These are phyloP conservation scores for Talaromyces albobiverticillius DNA, from an alignment of 2,329 filamentous ascomycete species.

Conservation along the genomic window DNA sequence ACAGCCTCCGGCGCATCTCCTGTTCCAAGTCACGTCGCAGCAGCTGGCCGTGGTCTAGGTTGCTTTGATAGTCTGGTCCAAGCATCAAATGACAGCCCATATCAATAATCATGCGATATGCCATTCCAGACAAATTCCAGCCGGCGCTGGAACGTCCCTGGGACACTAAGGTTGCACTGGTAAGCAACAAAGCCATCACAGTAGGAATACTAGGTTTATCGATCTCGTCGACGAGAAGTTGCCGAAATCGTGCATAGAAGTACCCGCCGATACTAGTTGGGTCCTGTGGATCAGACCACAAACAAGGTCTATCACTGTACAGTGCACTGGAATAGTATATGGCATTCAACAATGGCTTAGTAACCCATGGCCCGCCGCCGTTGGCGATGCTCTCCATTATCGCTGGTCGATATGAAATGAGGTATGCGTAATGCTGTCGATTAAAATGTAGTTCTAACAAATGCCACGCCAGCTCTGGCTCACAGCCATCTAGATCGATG, in stretches of 20 bases:
- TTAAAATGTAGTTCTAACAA: slow-evolving; percentile 40
- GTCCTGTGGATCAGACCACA: slow-evolving; percentile 30
- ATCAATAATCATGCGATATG: slow-evolving; percentile 41
- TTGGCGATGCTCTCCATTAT: slow-evolving; percentile 39
- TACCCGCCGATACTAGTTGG: slow-evolving; percentile 28
- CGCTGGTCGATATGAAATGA: slow-evolving; percentile 39
- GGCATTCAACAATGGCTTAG: slow-evolving; percentile 39
- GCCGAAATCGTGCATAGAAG: slow-evolving; percentile 35
- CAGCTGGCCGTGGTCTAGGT: slow-evolving; percentile 4
- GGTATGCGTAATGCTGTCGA: slow-evolving; percentile 36
- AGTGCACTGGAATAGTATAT: slow-evolving; percentile 37
- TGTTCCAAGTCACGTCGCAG: slow-evolving; percentile 10
- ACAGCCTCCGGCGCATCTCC: slow-evolving; percentile 19
- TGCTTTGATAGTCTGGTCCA: neutral
- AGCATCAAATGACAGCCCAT: slow-evolving; percentile 33
- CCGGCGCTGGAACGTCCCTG: slow-evolving; percentile 35
- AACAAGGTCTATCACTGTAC: slow-evolving; percentile 34
- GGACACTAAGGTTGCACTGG: slow-evolving; percentile 31
- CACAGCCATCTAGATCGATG: slow-evolving; percentile 33
- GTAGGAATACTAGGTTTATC: slow-evolving; percentile 37
- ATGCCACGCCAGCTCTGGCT: slow-evolving; percentile 35
- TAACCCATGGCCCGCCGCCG: slow-evolving; percentile 32
- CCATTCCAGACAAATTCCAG: slow-evolving; percentile 36
- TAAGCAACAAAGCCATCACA: slow-evolving; percentile 30
- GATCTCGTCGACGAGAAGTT: slow-evolving; percentile 31